Conservation (phyloP, 2,329 filamentous ascomycete genomes). For the Pseudocercospora crystallina region DNA sequence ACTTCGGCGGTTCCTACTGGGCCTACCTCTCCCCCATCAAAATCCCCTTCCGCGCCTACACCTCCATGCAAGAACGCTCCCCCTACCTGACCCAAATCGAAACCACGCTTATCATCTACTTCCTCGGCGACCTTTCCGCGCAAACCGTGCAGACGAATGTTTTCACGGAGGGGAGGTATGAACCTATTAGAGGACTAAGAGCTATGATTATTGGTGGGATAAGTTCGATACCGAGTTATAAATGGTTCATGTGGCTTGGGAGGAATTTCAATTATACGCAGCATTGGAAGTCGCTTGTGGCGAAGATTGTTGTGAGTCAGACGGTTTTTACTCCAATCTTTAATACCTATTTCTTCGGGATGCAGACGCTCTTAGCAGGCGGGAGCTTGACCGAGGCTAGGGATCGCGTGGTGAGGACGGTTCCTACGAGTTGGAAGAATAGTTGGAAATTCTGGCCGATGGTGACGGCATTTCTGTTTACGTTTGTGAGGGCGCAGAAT, state of each 20-base stretch:
- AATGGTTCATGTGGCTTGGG: constrained; percentile 80
- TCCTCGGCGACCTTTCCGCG: constrained; percentile 74
- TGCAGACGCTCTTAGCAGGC: constrained; percentile 55
- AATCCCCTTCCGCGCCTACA: constrained; percentile 58
- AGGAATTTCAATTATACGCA: constrained; percentile 81
- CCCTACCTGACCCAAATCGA: constrained; percentile 79
- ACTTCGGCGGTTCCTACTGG: constrained; percentile 46
- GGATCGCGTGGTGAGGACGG: constrained; percentile 70
- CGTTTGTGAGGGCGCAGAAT: constrained; percentile 77
- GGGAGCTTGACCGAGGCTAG: constrained; percentile 63
- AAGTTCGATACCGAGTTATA: constrained; percentile 74
- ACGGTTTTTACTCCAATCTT: constrained; percentile 70
- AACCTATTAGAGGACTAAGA: constrained; percentile 66
- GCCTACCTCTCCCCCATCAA: constrained; percentile 49
- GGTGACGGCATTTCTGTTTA: constrained; percentile 82
- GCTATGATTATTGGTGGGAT: constrained; percentile 73
- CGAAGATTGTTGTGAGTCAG: constrained; percentile 81
- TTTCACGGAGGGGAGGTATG: constrained; percentile 53
- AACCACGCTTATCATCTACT: constrained; percentile 74
- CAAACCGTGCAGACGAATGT: constrained; percentile 58
- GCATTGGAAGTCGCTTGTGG: constrained; percentile 65
- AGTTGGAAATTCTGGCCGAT: constrained; percentile 85
- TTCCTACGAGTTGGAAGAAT: constrained; percentile 74
- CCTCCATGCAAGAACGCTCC: constrained; percentile 65
- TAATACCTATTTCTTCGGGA: constrained; percentile 54